Conservation (phyloP, 495 filamentous ascomycete genomes). For the Pyrenula aspistea region DNA sequence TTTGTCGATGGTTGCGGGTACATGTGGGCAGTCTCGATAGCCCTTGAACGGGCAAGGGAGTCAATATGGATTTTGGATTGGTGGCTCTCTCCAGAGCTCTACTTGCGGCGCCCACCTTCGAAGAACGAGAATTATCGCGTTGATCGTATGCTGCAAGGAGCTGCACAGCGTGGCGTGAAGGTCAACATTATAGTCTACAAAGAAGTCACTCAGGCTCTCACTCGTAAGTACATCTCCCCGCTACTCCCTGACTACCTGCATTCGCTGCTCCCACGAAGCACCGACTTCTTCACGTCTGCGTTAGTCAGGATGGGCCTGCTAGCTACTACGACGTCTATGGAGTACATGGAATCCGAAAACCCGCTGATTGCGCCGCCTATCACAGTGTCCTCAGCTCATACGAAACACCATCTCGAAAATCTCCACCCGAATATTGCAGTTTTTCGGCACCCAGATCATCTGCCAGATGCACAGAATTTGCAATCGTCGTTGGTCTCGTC, state of each 20-base stretch:
- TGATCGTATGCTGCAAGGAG: slow-evolving; percentile 78
- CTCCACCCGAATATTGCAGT: slow-evolving; percentile 82
- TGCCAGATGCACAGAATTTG: slow-evolving; percentile 54
- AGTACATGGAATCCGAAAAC: slow-evolving; percentile 25
- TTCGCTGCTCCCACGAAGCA: slow-evolving; percentile 23
- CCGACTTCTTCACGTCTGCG: slow-evolving; percentile 19
- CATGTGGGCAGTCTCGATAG: slow-evolving; percentile 78
- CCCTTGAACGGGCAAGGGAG: slow-evolving; percentile 71
- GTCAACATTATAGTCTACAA: slow-evolving; percentile 94
- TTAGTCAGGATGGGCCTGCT: slow-evolving; percentile 22
- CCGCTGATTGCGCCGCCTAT: slow-evolving; percentile 28
- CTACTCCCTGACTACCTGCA: slow-evolving; percentile 27
- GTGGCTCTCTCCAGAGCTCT: slow-evolving; percentile 87
- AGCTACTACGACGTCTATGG: slow-evolving; percentile 29
- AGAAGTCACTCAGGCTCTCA: slow-evolving; percentile 75
- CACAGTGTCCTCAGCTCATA: slow-evolving; percentile 73
- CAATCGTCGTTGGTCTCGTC: slow-evolving; percentile 34
- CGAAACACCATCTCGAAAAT: slow-evolving; percentile 67
- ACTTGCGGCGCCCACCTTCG: slow-evolving; percentile 74
- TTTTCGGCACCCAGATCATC: slow-evolving; percentile 85
- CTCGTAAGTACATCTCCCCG: slow-evolving; percentile 51
- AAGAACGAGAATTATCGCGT: slow-evolving; percentile 76
- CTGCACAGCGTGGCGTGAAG: slow-evolving; percentile 76
- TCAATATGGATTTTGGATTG: slow-evolving; percentile 92
- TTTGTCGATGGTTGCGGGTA: slow-evolving; percentile 90